A percentile compares a stretch with the other conserved stretches of the same genome.
These are phyloP conservation scores for Beauveria australis DNA, from an alignment of 2,329 filamentous ascomycete species.

Conservation along the genomic window DNA sequence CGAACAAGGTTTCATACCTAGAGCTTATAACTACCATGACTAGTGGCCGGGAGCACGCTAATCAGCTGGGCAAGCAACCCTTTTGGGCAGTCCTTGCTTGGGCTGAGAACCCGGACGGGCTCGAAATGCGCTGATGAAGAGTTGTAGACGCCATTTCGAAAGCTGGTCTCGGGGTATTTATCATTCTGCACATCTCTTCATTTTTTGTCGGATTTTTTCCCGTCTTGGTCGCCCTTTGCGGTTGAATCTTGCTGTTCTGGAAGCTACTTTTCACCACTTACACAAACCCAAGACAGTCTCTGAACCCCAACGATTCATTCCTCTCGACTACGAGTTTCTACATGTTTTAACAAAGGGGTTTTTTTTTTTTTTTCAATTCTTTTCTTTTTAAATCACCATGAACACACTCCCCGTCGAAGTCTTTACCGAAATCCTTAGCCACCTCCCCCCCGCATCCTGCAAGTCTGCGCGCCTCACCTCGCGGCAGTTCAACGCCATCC, in stretches of 20 bases:
- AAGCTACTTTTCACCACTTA: too few species aligned
- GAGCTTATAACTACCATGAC: neutral
- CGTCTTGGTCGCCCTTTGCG: too few species aligned
- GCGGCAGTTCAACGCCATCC: conserved; percentile 24
- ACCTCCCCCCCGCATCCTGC: conserved; percentile 17
- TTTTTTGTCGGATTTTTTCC: too few species aligned
- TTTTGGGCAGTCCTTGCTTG: neutral
- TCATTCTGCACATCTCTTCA: neutral
- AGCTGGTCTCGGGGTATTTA: neutral
- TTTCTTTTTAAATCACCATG: conserved; percentile 15
- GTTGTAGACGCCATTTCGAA: too few species aligned
- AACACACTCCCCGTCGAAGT: conserved; percentile 24
- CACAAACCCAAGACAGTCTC: too few species aligned
- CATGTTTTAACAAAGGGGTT: too few species aligned
- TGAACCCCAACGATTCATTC: too few species aligned
- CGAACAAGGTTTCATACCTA: too few species aligned
- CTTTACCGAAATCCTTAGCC: conserved; percentile 20
- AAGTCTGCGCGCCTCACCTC: conserved; percentile 24
- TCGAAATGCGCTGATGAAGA: neutral
- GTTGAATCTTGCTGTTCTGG: too few species aligned
- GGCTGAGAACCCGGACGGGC: neutral
- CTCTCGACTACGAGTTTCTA: too few species aligned
- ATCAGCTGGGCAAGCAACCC: neutral
- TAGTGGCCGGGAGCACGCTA: neutral
- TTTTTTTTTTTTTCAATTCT: too few species aligned